Evolutionary conservation across 176 grass and related monocot species (phyloP), one percentile per base, ranked within the genome.

Genomic region (Eragrostis nindensis): DNA sequence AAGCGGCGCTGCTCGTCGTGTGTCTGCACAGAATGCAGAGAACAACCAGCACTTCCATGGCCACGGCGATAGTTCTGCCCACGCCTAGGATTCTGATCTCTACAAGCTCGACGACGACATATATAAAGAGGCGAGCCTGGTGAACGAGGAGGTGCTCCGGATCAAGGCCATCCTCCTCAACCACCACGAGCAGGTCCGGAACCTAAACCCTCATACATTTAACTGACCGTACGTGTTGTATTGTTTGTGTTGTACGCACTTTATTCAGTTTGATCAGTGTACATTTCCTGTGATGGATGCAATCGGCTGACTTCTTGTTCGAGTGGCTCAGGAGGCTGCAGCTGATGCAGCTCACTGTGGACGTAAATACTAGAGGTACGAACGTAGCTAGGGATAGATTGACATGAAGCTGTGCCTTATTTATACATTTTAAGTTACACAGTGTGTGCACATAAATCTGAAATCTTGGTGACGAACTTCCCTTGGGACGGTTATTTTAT

Each of bases 281-380:
- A 18, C 21, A 24, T 18, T 29, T 64, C 52, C 0, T 83, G 59
- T 43, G 38, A 68, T 67, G 70, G 3, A 68, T 55, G 47, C 78
- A 95, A 89, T 90, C 89, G 0, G 57, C 66, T 5, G 66, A 22
- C 13, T 53, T 62, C 24, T 83, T 95, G 74, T 77, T 92, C 1
- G 84, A 90, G 5, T 89, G 82, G 8, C 66, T 95, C 50, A 92
- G 82, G 64, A 90, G 87, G 50, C 78, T 92, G 84, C 84, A 92
- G 71, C 57, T 83, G 42, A 95, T 95, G 93, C 77, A 86, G 13
- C 84, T 92, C 30, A 77, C 84, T 76, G 55, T 87, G 2, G 80
- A 82, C 39, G n/a, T n/a, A n/a, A n/a, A 84, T 66, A 21, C 66
- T 92, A 18, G 62, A 85, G 84, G 89, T 94, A 67, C n/a, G 77